Conservation (phyloP, 2,329 filamentous ascomycete species). For the Penicillium freii region DNA sequence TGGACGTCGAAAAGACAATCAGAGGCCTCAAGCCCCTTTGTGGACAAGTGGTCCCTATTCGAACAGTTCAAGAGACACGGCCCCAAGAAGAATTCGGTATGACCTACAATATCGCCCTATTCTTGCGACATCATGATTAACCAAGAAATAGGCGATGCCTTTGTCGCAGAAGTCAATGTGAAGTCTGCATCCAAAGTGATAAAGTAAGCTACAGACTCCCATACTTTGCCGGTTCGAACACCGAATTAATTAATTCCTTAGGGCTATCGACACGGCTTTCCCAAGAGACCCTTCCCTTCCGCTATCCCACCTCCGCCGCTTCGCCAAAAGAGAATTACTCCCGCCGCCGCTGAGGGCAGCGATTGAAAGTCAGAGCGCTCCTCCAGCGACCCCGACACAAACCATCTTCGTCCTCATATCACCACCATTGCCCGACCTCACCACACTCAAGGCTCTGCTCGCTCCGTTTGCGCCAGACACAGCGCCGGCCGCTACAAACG, state of each 20-base stretch:
- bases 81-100: constrained; percentile 44
- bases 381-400: constrained; percentile 14
- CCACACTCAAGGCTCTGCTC: constrained; percentile 36
- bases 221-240: background rate
- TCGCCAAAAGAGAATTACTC: constrained; percentile 37
- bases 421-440: constrained; percentile 40
- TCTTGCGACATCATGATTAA: constrained; percentile 4
- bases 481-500: constrained; percentile 11
- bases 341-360: constrained; percentile 30
- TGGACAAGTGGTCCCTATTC: constrained; percentile 41
- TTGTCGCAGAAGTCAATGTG: constrained; percentile 45
- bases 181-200: constrained; percentile 46
- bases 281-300: constrained; percentile 34
- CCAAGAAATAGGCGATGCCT: constrained; percentile 40
- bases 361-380: constrained; percentile 21
- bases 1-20: constrained; percentile 26
- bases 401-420: constrained; percentile 45
- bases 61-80: constrained; percentile 45
- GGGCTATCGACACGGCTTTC: constrained; percentile 40
- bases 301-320: constrained; percentile 43
- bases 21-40: constrained; percentile 30
- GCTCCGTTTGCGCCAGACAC: constrained; percentile 34
- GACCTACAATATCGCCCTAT: constrained; percentile 6
- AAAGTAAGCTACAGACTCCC: constrained; percentile 33
- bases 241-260: constrained; percentile 15